Percentiles rank a stretch among this genome's conserved stretches.
Conservation (phyloP, 148 eudicot genomes). For the Hydrangea macrophylla region DNA sequence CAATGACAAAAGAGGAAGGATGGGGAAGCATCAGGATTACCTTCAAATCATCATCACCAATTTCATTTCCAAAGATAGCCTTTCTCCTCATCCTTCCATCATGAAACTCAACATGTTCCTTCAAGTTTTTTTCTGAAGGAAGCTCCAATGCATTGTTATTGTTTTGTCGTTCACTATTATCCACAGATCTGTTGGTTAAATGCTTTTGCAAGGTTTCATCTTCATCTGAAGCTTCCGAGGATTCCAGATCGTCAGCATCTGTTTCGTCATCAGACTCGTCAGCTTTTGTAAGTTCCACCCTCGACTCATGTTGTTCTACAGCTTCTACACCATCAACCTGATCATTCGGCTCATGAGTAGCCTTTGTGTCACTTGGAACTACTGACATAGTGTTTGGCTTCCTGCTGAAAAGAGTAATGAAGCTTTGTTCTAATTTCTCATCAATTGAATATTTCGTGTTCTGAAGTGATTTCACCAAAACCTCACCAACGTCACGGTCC, state of each 20-base stretch:
- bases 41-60: constrained; percentile 36
- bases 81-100: constrained; percentile 82
- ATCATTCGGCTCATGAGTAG: constrained; percentile 23
- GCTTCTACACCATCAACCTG: constrained; percentile 22
- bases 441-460: constrained; percentile 68
- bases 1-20: too few species aligned
- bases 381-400: constrained; percentile 21
- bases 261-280: constrained; percentile 47
- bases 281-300: constrained; percentile 30
- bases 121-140: constrained; percentile 18
- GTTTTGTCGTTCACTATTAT: constrained; percentile 32
- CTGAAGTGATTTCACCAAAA: constrained; percentile 76
- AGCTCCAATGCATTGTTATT: constrained; percentile 10
- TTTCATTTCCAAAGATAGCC: constrained; percentile 55
- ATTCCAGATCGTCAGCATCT: constrained; percentile 39
- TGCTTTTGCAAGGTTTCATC: constrained; percentile 22
- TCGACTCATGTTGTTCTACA: constrained; percentile 23
- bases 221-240: constrained; percentile 38
- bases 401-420: constrained; percentile 54
- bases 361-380: constrained; percentile 21
- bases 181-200: constrained; percentile 12
- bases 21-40: constrained; percentile 38
- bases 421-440: constrained; percentile 70
- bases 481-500: constrained; percentile 67
- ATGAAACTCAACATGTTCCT: constrained; percentile 55